Percentiles rank a stretch among this genome's conserved stretches.
These are phyloP conservation scores for Pleurotus tuoliensis DNA, from an alignment of 768 basidiomycete genomes.

Conservation along the genomic window DNA sequence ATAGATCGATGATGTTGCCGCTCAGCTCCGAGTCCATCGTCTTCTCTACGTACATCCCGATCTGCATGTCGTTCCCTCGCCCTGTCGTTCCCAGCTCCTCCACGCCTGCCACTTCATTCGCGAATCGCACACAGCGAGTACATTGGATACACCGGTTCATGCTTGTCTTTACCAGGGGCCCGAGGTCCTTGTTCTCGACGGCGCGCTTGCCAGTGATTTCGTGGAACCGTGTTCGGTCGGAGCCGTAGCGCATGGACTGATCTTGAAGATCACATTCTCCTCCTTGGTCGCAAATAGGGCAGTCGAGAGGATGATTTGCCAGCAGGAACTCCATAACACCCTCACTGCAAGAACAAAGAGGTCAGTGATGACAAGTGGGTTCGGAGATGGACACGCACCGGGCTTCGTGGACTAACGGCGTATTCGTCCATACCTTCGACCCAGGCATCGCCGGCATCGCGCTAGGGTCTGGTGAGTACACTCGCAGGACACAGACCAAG, in stretches of 20 bases:
- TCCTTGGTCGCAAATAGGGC: conserved; percentile 98
- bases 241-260: conserved; percentile 98
- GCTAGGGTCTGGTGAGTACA: conserved; percentile 30
- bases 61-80: conserved; percentile 97
- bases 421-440: conserved; percentile 89
- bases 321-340: conserved; percentile 99
- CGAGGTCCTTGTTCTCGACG: conserved; percentile 96
- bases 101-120: conserved; percentile 98
- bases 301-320: conserved; percentile 96
- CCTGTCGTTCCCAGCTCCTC: conserved; percentile 97
- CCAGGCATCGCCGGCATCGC: conserved; percentile 99
- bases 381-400: conserved; percentile 37
- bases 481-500: not conserved
- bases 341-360: conserved; percentile 49
- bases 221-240: conserved; percentile 96
- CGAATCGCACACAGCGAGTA: conserved; percentile 97
- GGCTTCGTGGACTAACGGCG: conserved; percentile 85
- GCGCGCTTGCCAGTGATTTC: conserved; percentile 98
- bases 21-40: conserved; percentile 96
- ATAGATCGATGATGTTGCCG: conserved; percentile 95
- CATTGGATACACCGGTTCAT: conserved; percentile 99
- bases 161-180: conserved; percentile 95
- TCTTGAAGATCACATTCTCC: conserved; percentile 99
- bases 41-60: conserved; percentile 97
- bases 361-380: not conserved